These are phyloP conservation scores for Fusarium vanettenii DNA, from an alignment of 2,329 filamentous ascomycete genomes.

Conservation along the genomic window DNA sequence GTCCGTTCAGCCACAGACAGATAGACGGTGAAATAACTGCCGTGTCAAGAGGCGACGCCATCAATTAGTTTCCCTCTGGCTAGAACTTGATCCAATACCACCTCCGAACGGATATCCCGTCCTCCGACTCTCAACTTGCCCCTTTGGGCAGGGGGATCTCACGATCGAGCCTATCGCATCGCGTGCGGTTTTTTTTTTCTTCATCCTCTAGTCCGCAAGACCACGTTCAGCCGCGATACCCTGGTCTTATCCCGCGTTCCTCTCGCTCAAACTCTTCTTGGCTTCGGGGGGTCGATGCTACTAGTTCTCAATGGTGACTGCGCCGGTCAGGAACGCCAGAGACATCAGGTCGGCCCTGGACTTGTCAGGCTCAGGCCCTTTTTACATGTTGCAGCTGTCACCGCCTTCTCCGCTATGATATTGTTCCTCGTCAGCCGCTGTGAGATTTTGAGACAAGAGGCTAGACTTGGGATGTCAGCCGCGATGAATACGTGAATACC, in stretches of 20 bases:
- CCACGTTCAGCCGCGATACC: constrained; percentile 1
- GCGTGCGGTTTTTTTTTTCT: neutral
- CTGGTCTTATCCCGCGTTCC: neutral
- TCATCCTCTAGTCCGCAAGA: neutral
- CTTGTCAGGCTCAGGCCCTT: constrained; percentile 10
- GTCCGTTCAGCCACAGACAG: neutral
- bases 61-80: constrained; percentile 1
- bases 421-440: neutral
- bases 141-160: constrained; percentile 6
- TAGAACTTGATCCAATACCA: constrained; percentile 8
- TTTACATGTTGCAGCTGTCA: constrained; percentile 9
- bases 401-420: constrained; percentile 10
- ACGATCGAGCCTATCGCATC: constrained; percentile 12
- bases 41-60: neutral
- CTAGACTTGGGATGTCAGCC: neutral
- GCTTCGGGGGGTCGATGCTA: neutral
- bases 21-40: neutral
- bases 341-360: neutral
- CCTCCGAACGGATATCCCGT: constrained; percentile 5
- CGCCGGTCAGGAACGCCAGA: constrained; percentile 5
- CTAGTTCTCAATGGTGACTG: constrained; percentile 5
- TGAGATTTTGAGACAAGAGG: constrained; percentile 14
- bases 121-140: constrained; percentile 13
- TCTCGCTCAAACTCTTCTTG: neutral
- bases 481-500: neutral